Evolutionary conservation across 1,139 yeast species (phyloP).

Genomic region (Geotrichum macrosporum): DNA sequence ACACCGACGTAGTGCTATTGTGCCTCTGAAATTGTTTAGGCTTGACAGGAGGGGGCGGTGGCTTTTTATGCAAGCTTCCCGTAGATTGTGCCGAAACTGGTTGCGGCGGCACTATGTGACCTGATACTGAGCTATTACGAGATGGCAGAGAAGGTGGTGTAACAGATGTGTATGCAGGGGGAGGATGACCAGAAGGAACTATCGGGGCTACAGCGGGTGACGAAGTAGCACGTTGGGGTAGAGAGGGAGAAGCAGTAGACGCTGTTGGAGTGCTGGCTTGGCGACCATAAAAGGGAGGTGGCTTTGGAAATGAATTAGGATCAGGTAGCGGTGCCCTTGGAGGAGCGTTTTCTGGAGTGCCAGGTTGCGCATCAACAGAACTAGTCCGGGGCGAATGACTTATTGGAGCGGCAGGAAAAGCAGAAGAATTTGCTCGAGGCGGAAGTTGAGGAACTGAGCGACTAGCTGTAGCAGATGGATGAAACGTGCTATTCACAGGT

Average conservation of each 20-base stretch:
- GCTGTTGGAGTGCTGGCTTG: constrained; percentile 8
- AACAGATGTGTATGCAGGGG: not conserved
- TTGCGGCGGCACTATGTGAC: constrained; percentile 1
- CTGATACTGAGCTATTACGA: not conserved
- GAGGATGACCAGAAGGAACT: constrained; percentile 4
- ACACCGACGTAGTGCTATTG: not conserved
- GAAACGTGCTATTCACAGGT: constrained; percentile 3
- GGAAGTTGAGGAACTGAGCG: constrained; percentile 17
- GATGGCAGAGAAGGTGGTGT: constrained; percentile 2
- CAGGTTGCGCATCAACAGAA: not conserved
- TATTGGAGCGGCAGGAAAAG: too few relatives aligned
- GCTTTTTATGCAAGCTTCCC: constrained; percentile 10
- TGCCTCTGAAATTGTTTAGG: constrained; percentile 12
- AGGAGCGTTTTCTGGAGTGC: constrained; percentile 8
- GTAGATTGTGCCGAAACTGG: constrained; percentile 4
- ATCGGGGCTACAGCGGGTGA: constrained; percentile 4
- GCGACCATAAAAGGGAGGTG: constrained; percentile 13
- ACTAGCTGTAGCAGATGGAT: constrained; percentile 1
- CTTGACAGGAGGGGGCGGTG: constrained; percentile 19
- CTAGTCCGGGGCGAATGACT: constrained; percentile 1
- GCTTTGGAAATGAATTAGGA: constrained; percentile 20
- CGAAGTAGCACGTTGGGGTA: constrained; percentile 7
- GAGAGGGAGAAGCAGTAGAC: constrained; percentile 3
- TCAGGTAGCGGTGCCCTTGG: constrained; percentile 19
- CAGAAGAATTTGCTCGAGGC: constrained; percentile 4